Base-by-base conservation (phyloP, 352 stramenopile genomes). In the Elongisporangium undulatum region DNA sequence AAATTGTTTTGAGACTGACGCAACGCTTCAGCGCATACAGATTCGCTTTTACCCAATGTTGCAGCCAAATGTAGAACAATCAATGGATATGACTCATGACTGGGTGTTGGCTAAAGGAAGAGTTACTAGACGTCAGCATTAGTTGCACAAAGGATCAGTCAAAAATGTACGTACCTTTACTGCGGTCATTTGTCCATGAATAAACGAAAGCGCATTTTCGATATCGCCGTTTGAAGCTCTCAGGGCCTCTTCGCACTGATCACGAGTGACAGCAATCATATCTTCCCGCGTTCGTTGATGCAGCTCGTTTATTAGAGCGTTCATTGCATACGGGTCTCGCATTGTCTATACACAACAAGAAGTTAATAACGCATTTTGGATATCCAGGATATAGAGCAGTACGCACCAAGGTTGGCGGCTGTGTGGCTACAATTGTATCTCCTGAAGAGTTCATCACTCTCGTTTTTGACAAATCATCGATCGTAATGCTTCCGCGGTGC, bases 1-100 rank as follows among this genome's bases (percentile, higher is more conserved):
- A 87, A 65, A 52, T 77, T 88, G 39, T 82, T 63, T 20, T 82
- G 64, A 13, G 70, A 82, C 51, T 82, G 70, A 3, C 66, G 72
- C 48, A 94, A 64, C 0, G 80, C 82, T 51, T 90, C 71, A 9
- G 73, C 73, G 51, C 84, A 94, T 5, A 78, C 61, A n/a, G 69
- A 45, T 38, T 86, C 67, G 26, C 72, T 69, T 50, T 74, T 74
- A 12, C 73, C 75, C 0, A 94, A 54, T 22, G 87, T 64, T 26
- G 59, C 61, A 3, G 84, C 74, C 26, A 94, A 69, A 16, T 81
- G 79, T 16, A 67, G 69, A 8, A 83, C 81, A 39, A 65, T 79
- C 34, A 61, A 53, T 21, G 75, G 53, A 51, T 87, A 74, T 19
- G 64, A 59, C 41, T 69, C 58, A 53, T 77, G 55, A 16, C 45